Base-by-base conservation (phyloP, 164 flowering plant genomes). In the Tinospora cordifolia region DNA sequence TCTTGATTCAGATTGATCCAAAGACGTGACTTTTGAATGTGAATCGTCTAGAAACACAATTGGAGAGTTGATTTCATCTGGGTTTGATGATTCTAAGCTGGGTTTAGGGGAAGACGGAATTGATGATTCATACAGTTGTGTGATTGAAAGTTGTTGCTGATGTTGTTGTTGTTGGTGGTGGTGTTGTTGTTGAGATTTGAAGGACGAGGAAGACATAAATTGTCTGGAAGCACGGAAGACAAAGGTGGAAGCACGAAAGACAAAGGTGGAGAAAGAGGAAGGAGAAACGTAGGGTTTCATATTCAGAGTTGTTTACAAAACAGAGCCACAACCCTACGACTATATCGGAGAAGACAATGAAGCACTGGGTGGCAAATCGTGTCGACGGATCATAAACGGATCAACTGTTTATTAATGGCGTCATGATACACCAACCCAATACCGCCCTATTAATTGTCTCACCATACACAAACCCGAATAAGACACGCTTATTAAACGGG, bases 191-290 rank as follows among this genome's bases (percentile, higher is more conserved):
- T 66, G 69, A 41, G 62, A 44, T n/a, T 58, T 66, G n/a, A 64
- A 26, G 9, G 72, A 69, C 26, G 69, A 34, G 11, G 66, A 66
- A 66, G 47, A 40, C 27, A 60, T 22, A 40, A 38, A 8, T 8
- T 60, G 66, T 60, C 46, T 44, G 62, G 47, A 44, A 5, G 67
- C 24, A 7, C 73, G 49, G 13, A 75, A 62, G 17, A 66, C 25
- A 51, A 49, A 59, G 58, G 73, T 69, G 8, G 65, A 72, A 5
- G 67, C 24, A 7, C 73, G 49, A 8, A 75, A 62, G 17, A 66
- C 25, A 51, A 49, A 59, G 58, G 73, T 69, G 8, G 65, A 72
- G 40, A 65, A 46, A 51, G 44, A n/a, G 4, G 74, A 71, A 39
- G 69, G 39, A 22, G 74, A 63, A 0, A 46, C 1, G 54, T n/a